Conservation (phyloP, 2,329 filamentous ascomycete species). For the Sporothrix mexicana region DNA sequence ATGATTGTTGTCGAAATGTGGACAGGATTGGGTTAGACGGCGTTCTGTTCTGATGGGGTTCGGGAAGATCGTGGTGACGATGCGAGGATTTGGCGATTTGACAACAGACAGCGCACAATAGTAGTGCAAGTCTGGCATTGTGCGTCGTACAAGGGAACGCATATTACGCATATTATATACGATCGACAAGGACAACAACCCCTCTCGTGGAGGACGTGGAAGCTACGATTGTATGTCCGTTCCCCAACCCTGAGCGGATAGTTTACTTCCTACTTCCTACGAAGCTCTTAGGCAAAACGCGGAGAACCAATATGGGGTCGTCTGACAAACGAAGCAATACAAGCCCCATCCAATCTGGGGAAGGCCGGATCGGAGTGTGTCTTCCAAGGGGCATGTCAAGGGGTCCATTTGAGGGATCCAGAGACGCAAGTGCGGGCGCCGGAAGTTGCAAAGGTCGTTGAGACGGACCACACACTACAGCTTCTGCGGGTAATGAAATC, state of each 20-base stretch:
- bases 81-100: too few species aligned
- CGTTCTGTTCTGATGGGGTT: too few species aligned
- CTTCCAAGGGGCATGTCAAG: neutral
- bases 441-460: neutral
- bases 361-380: constrained; percentile 13
- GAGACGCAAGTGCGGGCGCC: neutral
- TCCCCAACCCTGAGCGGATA: neutral
- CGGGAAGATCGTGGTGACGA: too few species aligned
- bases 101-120: too few species aligned
- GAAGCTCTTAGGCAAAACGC: too few species aligned
- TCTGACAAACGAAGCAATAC: neutral
- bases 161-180: neutral
- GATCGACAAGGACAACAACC: neutral
- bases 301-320: neutral
- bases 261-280: neutral
- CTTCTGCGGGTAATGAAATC: constrained; percentile 14
- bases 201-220: neutral
- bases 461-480: neutral
- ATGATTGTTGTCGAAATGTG: neutral
- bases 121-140: too few species aligned
- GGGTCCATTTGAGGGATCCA: neutral
- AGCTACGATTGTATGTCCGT: neutral
- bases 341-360: neutral
- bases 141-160: too few species aligned
- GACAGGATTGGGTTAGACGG: neutral